Evolutionary conservation across 495 filamentous ascomycete genomes (phyloP).

Genomic region (Tuber calosporum): DNA sequence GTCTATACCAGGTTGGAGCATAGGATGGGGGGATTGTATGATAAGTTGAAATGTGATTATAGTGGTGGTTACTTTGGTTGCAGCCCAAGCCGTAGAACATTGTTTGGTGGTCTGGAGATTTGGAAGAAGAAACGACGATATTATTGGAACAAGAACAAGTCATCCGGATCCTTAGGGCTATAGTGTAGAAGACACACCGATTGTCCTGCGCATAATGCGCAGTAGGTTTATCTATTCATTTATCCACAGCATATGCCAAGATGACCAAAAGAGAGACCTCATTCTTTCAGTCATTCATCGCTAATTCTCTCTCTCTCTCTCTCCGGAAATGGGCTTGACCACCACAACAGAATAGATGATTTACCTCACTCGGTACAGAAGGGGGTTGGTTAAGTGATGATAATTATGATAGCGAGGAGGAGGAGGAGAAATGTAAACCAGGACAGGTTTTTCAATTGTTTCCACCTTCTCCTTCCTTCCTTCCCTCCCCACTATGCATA

Average conservation of each 20-base stretch:
- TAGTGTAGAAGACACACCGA: slow-evolving; percentile 11
- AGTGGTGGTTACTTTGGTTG: slow-evolving; percentile 24
- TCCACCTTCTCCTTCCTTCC: too few relatives aligned
- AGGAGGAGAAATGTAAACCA: not conserved
- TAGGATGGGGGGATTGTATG: not conserved
- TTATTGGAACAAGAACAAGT: slow-evolving; percentile 26
- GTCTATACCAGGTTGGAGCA: not conserved
- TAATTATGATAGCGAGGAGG: not conserved
- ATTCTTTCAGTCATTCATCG: not conserved
- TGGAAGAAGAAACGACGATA: not conserved
- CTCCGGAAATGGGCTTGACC: not conserved
- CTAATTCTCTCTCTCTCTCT: not conserved
- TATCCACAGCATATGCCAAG: slow-evolving; percentile 20
- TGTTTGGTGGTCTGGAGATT: not conserved
- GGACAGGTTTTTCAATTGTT: not conserved
- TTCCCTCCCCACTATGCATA: not conserved
- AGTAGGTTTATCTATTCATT: slow-evolving; percentile 33
- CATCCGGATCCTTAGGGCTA: slow-evolving; percentile 15
- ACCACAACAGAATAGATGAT: not conserved
- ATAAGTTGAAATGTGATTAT: not conserved
- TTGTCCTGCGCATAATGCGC: slow-evolving; percentile 28
- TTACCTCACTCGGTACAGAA: not conserved
- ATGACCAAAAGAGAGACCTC: slow-evolving; percentile 3
- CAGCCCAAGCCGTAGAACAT: slow-evolving; percentile 28
- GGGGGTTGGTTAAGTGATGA: not conserved